Percentiles rank a stretch among this genome's conserved stretches.
Conservation (phyloP, 75 land plant genomes). For the Gnetum montanum region DNA sequence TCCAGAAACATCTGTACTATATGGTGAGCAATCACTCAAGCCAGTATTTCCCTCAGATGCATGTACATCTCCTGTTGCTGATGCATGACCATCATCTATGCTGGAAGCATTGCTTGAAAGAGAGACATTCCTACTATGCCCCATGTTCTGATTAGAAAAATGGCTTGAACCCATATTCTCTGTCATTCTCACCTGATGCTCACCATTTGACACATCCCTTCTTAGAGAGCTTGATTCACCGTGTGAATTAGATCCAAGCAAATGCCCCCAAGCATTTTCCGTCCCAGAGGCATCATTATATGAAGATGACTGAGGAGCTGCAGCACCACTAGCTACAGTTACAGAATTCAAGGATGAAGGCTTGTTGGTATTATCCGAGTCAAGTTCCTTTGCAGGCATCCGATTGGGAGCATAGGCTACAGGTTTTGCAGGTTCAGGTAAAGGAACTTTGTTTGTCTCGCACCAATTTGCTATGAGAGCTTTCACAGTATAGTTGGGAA, state of each 20-base stretch:
- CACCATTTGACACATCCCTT: neutral
- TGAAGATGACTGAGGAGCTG: neutral
- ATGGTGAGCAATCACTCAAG: constrained; percentile 12
- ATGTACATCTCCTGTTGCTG: constrained; percentile 13
- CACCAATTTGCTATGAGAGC: constrained; percentile 51
- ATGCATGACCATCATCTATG: constrained; percentile 19
- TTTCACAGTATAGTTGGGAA: constrained; percentile 50
- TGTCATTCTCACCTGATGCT: constrained; percentile 1
- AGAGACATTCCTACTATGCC: constrained; percentile 35
- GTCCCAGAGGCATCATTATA: neutral
- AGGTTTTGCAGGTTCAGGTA: constrained; percentile 32
- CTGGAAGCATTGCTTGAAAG: constrained; percentile 38
- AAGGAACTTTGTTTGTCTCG: constrained; percentile 29
- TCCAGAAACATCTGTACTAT: constrained; percentile 48
- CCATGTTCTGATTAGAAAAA: constrained; percentile 11
- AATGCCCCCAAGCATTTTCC: neutral
- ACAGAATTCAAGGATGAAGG: neutral
- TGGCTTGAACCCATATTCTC: constrained; percentile 3
- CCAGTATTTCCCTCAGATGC: constrained; percentile 8
- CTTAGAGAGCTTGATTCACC: constrained; percentile 8
- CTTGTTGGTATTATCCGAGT: neutral
- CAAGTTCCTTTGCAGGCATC: neutral
- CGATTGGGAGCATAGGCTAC: neutral
- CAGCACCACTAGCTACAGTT: neutral
- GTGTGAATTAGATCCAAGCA: no score